Conservation (phyloP, 768 basidiomycete genomes). For the Obba rivulosa region DNA sequence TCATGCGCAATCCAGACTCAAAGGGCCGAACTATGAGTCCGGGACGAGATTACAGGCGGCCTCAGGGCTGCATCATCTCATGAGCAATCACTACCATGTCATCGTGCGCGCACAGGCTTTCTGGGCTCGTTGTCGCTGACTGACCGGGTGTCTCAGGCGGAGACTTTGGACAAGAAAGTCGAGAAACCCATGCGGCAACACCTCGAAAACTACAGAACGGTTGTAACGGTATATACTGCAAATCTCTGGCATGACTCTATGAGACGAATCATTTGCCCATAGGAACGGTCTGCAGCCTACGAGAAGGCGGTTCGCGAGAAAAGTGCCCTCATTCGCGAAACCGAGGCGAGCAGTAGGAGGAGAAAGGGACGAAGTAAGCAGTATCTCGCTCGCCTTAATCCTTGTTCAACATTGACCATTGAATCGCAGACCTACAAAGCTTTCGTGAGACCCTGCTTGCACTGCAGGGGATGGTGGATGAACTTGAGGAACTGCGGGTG, state of each 20-base stretch:
- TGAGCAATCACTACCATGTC: slow-evolving; percentile 90
- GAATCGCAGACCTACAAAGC: slow-evolving; percentile 71
- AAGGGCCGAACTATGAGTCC: slow-evolving; percentile 75
- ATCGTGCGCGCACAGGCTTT: slow-evolving; percentile 46
- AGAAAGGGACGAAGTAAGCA: slow-evolving; percentile 77
- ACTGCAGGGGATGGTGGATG: slow-evolving; percentile 86
- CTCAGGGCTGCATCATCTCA: slow-evolving; percentile 85
- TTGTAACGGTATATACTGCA: slow-evolving; percentile 52
- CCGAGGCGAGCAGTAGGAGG: slow-evolving; percentile 81
- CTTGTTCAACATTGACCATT: background rate
- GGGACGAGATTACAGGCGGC: slow-evolving; percentile 81
- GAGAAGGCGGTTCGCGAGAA: slow-evolving; percentile 79
- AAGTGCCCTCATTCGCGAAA: slow-evolving; percentile 79
- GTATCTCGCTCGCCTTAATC: background rate
- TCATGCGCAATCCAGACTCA: slow-evolving; percentile 42
- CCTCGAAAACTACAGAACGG: slow-evolving; percentile 70
- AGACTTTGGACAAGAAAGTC: slow-evolving; percentile 80
- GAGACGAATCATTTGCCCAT: background rate
- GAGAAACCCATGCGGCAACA: slow-evolving; percentile 87
- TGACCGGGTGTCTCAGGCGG: slow-evolving; percentile 46
- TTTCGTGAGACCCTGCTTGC: slow-evolving; percentile 81
- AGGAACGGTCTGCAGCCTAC: slow-evolving; percentile 84
- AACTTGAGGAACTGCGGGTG: slow-evolving; percentile 79
- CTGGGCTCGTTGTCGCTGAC: too few relatives aligned
- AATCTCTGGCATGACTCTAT: background rate